Evolutionary conservation across 305 asterid genomes (phyloP).

Genomic region (Solanum hybrid): DNA sequence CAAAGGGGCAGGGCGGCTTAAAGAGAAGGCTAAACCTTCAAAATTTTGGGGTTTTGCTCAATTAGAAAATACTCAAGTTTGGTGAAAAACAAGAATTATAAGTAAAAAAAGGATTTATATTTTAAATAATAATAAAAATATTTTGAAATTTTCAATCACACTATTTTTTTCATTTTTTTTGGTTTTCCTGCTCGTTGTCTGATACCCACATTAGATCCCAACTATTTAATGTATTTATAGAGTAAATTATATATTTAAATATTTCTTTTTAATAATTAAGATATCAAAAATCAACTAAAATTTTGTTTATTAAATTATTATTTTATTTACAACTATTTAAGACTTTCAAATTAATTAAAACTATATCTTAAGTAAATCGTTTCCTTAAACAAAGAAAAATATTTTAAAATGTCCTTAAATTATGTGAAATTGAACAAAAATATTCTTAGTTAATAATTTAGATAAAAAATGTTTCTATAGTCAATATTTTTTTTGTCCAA

Average conservation of each 20-base stretch:
- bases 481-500: neutral
- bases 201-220: neutral
- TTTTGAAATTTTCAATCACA: neutral
- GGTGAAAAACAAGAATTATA: neutral
- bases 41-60: neutral
- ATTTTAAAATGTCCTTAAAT: neutral
- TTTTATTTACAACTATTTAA: neutral
- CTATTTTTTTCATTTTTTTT: neutral
- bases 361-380: neutral
- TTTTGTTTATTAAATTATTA: neutral
- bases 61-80: neutral
- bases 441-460: neutral
- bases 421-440: neutral
- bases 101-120: neutral
- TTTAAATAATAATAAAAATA: neutral
- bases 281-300: neutral
- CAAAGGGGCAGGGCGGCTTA: neutral
- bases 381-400: neutral
- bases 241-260: neutral
- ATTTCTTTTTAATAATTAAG: neutral
- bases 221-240: neutral
- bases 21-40: neutral
- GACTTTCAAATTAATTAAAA: neutral
- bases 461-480: neutral
- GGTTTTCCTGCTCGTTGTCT: neutral